A percentile compares a stretch with the other conserved stretches of the same genome.
Evolutionary conservation across 108 stramenopile species (phyloP).

Genomic region (Cyclostephanos invisitatus): DNA sequence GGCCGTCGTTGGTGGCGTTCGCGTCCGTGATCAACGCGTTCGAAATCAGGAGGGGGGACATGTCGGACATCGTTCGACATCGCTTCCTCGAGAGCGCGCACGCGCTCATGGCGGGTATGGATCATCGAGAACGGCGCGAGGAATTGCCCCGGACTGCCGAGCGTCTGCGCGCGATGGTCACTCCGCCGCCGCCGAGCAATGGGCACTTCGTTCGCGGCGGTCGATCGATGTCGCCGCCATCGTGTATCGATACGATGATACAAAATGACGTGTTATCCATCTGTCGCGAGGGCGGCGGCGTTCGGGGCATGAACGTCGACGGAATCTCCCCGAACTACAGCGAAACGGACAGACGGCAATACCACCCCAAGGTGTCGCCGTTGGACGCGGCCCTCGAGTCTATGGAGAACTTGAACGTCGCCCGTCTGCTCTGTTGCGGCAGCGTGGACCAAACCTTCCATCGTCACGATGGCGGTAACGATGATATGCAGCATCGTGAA

Average conservation of each 20-base stretch:
- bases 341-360: neutral
- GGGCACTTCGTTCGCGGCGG: neutral
- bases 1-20: conserved; percentile 41
- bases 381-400: conserved; percentile 26
- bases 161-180: conserved; percentile 15
- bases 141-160: conserved; percentile 19
- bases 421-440: conserved; percentile 24
- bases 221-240: neutral
- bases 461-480: neutral
- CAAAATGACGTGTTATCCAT: neutral
- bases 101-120: conserved; percentile 12
- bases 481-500: neutral
- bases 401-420: conserved; percentile 23
- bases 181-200: conserved; percentile 3
- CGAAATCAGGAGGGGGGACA: conserved; percentile 27
- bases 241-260: neutral
- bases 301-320: neutral
- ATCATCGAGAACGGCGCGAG: conserved; percentile 4
- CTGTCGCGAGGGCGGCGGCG: neutral
- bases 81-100: conserved; percentile 8
- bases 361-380: conserved; percentile 16
- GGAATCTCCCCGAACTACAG: neutral
- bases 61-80: conserved; percentile 11
- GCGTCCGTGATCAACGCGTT: conserved; percentile 45
- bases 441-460: conserved; percentile 3